These are phyloP conservation scores for Naganishia randhawae DNA, from an alignment of 768 basidiomycete genomes.

Conservation along the genomic window DNA sequence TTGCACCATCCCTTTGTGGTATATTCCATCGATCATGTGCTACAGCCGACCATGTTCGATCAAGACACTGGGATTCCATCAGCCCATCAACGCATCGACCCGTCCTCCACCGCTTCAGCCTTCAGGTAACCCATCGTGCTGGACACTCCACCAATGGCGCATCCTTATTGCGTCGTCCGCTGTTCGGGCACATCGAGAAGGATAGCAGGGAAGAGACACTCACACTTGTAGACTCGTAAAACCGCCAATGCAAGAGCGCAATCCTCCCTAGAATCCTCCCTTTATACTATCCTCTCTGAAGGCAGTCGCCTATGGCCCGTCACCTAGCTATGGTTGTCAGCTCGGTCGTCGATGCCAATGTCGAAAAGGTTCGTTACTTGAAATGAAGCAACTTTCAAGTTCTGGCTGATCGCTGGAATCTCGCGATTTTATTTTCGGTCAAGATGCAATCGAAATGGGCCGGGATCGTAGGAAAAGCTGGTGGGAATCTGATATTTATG, in stretches of 20 bases:
- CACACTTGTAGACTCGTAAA: neutral
- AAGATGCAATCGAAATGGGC: too few relatives aligned
- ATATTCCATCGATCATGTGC: neutral
- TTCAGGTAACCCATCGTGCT: neutral
- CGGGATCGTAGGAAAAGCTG: too few relatives aligned
- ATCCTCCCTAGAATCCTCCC: neutral
- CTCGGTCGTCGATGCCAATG: neutral
- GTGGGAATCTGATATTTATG: too few relatives aligned
- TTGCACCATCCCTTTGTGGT: neutral
- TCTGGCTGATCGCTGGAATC: neutral
- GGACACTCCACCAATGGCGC: constrained; percentile 3
- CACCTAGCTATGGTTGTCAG: neutral
- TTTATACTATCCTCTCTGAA: neutral
- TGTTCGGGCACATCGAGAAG: neutral
- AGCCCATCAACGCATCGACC: neutral
- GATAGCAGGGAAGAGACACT: neutral
- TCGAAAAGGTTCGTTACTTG: neutral
- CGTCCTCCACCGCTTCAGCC: neutral
- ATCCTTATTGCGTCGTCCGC: neutral
- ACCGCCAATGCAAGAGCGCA: neutral
- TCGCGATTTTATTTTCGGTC: too few relatives aligned
- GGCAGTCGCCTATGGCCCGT: neutral
- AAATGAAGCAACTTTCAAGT: neutral
- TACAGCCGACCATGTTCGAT: neutral
- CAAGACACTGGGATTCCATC: neutral